Evolutionary conservation across 345 rosid genomes (phyloP).

Genomic region (Mangifera indica): DNA sequence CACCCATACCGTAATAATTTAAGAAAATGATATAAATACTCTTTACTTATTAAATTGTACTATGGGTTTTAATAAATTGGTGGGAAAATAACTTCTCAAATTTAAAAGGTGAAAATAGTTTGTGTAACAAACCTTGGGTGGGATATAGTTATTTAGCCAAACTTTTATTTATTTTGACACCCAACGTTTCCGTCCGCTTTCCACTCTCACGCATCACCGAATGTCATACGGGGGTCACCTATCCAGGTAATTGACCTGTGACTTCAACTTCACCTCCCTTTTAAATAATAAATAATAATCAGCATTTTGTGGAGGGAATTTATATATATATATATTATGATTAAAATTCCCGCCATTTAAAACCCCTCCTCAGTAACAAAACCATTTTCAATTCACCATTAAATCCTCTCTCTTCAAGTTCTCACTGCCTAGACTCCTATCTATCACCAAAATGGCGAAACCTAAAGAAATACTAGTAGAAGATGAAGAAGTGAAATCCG

Average conservation of each 20-base stretch:
- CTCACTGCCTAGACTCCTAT: background rate
- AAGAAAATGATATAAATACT: no score
- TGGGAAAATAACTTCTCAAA: no score
- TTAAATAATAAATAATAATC: background rate
- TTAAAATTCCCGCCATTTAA: background rate
- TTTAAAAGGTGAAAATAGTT: no score
- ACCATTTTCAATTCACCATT: background rate
- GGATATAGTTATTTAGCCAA: no score
- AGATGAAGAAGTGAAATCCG: conserved; percentile 32
- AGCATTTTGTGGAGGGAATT: conserved; percentile 2
- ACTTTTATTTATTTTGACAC: no score
- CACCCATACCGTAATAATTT: no score
- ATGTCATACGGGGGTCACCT: background rate
- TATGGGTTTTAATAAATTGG: no score
- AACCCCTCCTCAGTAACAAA: background rate
- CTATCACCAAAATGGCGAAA: conserved; percentile 37
- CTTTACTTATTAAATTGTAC: no score
- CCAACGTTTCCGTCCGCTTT: no score
- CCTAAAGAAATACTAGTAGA: conserved; percentile 27
- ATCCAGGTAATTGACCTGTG: background rate
- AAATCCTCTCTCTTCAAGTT: background rate
- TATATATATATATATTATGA: background rate
- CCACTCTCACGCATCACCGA: background rate
- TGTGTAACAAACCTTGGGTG: no score
- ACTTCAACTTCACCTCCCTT: background rate